A percentile compares a stretch with the other conserved stretches of the same genome.
phyloP scores from a whole-genome alignment of 2,329 filamentous ascomycete genomes.

The Fusarium robinianum region DNA sequence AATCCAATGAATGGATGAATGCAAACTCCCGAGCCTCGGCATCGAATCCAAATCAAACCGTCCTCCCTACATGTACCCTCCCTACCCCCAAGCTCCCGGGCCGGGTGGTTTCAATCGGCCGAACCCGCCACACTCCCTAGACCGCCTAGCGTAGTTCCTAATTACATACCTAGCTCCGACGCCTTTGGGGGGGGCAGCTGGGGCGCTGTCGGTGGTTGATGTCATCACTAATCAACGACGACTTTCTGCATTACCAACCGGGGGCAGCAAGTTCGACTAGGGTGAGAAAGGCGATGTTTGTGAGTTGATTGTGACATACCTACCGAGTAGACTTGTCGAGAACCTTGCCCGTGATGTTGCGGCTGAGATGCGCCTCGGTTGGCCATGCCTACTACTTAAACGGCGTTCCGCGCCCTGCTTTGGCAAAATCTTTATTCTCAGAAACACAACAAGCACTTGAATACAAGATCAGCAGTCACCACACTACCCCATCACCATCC shows the following conservation, averaged over 20 bases:
- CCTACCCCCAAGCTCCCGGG: too few relatives aligned
- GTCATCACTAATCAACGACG: constrained; percentile 19
- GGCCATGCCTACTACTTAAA: constrained; percentile 2
- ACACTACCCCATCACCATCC: too few relatives aligned
- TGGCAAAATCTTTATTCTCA: not conserved
- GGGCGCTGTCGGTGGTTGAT: too few relatives aligned
- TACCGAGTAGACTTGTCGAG: too few relatives aligned
- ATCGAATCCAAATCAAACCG: not conserved
- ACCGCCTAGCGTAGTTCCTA: too few relatives aligned
- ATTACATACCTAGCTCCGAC: too few relatives aligned
- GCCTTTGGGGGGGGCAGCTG: not conserved
- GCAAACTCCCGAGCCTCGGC: constrained; percentile 6
- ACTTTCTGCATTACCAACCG: constrained; percentile 9
- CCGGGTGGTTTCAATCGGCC: constrained; percentile 6
- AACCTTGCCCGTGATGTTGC: not conserved
- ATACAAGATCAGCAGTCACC: too few relatives aligned
- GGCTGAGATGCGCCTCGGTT: not conserved
- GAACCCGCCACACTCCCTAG: too few relatives aligned
- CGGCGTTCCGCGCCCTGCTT: not conserved
- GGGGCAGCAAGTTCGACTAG: too few relatives aligned
- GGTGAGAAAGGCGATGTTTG: too few relatives aligned
- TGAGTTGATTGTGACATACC: not conserved
- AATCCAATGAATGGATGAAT: too few relatives aligned
- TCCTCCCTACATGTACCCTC: too few relatives aligned
- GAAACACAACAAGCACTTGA: not conserved